These are phyloP conservation scores for Ophiostoma piceae DNA, from an alignment of 2,329 filamentous ascomycete species.

Conservation along the genomic window DNA sequence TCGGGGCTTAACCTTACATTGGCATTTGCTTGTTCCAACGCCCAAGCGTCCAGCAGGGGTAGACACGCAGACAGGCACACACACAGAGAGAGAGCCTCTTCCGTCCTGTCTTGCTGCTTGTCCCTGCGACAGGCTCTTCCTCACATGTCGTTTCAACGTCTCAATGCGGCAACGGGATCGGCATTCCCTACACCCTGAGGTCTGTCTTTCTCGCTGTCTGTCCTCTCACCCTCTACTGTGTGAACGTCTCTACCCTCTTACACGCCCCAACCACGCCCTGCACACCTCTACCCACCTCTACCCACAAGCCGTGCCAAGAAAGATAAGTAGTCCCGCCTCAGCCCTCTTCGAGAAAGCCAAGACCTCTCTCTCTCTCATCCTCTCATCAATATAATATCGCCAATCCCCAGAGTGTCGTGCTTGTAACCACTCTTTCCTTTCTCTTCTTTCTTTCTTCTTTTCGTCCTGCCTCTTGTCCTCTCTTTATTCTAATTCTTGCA, in stretches of 20 bases:
- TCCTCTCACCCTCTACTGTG: not conserved
- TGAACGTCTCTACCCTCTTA: not conserved
- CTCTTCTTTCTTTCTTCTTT: constrained; percentile 17
- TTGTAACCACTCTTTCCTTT: constrained; percentile 22
- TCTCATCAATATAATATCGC: constrained; percentile 25
- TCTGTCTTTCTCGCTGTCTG: not conserved
- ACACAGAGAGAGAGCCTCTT: not conserved
- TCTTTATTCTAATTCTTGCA: constrained; percentile 26
- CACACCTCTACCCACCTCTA: constrained; percentile 7
- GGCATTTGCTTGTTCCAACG: constrained; percentile 12
- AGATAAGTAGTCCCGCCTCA: constrained; percentile 26
- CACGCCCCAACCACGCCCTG: constrained; percentile 2
- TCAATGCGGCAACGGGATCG: constrained; percentile 32
- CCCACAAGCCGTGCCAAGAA: constrained; percentile 27
- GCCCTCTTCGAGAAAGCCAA: constrained; percentile 11
- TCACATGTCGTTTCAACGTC: constrained; percentile 33
- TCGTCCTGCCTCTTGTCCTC: constrained; percentile 23
- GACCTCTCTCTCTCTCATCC: constrained; percentile 19
- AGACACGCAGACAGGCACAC: not conserved
- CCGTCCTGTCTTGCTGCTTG: constrained; percentile 21
- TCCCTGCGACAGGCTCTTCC: constrained; percentile 30
- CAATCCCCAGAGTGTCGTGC: constrained; percentile 22
- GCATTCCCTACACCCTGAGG: constrained; percentile 28
- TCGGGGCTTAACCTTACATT: constrained; percentile 19
- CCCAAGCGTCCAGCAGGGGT: constrained; percentile 18